phyloP scores from a whole-genome alignment of 495 filamentous ascomycete genomes.

The Podospora tetraspora region DNA sequence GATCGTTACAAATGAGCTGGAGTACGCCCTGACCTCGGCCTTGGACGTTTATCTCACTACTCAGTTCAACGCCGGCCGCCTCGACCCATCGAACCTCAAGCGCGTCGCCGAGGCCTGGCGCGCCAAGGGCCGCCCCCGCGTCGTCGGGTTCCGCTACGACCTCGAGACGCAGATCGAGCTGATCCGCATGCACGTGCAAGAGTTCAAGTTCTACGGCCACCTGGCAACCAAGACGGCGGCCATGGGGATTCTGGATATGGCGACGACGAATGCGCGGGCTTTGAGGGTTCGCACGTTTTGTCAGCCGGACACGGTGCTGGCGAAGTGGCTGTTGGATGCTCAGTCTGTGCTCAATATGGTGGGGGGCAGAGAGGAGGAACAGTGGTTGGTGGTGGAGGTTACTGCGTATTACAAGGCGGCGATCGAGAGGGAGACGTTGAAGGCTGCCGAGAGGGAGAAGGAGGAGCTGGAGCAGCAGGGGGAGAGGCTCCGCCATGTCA shows the following conservation, averaged over 20 bases:
- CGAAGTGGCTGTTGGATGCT: slow-evolving; percentile 41
- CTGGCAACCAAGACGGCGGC: slow-evolving; percentile 21
- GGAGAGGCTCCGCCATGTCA: background rate
- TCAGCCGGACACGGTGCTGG: slow-evolving; percentile 44
- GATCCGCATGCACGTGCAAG: slow-evolving; percentile 32
- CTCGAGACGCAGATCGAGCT: slow-evolving; percentile 47
- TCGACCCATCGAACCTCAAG: slow-evolving; percentile 31
- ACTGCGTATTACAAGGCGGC: slow-evolving; percentile 34
- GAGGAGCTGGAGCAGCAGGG: background rate
- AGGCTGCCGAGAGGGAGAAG: background rate
- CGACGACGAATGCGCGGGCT: slow-evolving; percentile 35
- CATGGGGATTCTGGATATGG: slow-evolving; percentile 34
- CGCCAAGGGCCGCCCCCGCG: slow-evolving; percentile 38
- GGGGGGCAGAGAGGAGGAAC: slow-evolving; percentile 27
- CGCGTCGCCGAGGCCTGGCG: slow-evolving; percentile 36
- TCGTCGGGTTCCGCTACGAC: slow-evolving; percentile 44
- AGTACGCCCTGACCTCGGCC: slow-evolving; percentile 32
- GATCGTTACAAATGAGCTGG: slow-evolving; percentile 44
- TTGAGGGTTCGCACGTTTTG: slow-evolving; percentile 42
- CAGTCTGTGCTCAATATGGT: slow-evolving; percentile 36
- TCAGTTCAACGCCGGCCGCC: slow-evolving; percentile 37
- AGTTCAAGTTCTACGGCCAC: slow-evolving; percentile 42
- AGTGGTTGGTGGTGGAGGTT: slow-evolving; percentile 35
- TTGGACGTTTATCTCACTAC: slow-evolving; percentile 36
- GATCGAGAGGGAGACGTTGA: slow-evolving; percentile 28